phyloP scores from a whole-genome alignment of 1,284 basidiomycete species.

The Peniophora sp. region DNA sequence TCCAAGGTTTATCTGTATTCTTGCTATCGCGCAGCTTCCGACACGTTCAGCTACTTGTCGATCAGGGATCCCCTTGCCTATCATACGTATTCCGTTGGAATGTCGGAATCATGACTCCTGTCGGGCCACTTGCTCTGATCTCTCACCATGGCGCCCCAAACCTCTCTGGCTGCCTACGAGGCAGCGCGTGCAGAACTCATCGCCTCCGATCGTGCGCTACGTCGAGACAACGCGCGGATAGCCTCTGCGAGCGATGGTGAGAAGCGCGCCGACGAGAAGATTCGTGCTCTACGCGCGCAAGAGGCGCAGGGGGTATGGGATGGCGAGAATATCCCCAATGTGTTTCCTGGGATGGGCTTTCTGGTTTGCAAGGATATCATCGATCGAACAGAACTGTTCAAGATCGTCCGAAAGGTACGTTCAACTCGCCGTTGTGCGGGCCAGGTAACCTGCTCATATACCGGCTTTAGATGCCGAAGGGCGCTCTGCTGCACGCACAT shows the following conservation, averaged over 20 bases:
- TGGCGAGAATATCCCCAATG: conserved; percentile 41
- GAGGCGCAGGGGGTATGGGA: conserved; percentile 55
- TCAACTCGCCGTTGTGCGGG: not conserved
- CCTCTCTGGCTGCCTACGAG: conserved; percentile 22
- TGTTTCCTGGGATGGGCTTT: conserved; percentile 74
- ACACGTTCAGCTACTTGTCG: not conserved
- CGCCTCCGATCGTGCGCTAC: conserved; percentile 38
- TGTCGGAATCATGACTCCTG: not conserved
- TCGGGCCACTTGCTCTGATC: not conserved
- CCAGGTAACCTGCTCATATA: not conserved
- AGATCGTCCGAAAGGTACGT: conserved; percentile 48
- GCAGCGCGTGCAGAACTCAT: conserved; percentile 39
- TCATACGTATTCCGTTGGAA: not conserved
- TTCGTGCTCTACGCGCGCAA: conserved; percentile 42
- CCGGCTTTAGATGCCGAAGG: conserved; percentile 64
- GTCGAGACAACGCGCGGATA: conserved; percentile 26
- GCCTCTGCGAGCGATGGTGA: conserved; percentile 30
- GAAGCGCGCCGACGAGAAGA: conserved; percentile 43
- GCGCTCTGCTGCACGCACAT: conserved; percentile 63
- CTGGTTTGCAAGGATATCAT: conserved; percentile 69
- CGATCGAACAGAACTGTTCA: conserved; percentile 48
- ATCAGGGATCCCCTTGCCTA: not conserved
- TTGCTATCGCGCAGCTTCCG: too few species aligned
- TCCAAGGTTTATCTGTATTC: too few species aligned
- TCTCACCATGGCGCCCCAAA: not conserved